phyloP scores from a whole-genome alignment of 106 monocot species.

The Dendrobium chrysotoxum region DNA sequence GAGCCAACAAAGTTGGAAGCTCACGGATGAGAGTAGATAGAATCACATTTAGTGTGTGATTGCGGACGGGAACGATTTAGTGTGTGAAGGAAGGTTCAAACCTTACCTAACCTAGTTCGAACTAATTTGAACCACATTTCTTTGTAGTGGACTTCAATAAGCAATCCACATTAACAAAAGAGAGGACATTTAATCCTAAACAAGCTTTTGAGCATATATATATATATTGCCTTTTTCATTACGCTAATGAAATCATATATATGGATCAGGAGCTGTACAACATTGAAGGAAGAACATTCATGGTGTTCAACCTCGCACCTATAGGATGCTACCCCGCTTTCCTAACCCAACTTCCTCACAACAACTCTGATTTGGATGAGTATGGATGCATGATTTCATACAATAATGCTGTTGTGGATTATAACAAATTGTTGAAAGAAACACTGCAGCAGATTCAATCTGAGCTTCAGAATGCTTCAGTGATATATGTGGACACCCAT shows the following conservation, averaged over 20 bases:
- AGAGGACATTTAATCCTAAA: no score
- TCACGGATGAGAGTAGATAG: no score
- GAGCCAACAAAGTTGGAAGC: no score
- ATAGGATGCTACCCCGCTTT: conserved; percentile 79
- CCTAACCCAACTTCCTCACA: conserved; percentile 37
- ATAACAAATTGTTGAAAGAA: conserved; percentile 46
- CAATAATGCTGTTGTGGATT: conserved; percentile 51
- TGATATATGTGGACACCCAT: conserved; percentile 60
- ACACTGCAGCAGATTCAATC: conserved; percentile 16
- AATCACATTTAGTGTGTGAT: no score
- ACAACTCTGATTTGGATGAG: conserved; percentile 31
- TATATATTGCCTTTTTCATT: neutral
- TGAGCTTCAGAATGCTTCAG: conserved; percentile 22
- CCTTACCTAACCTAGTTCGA: no score
- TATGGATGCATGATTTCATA: conserved; percentile 66
- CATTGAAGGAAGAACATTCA: conserved; percentile 58
- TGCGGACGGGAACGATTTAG: no score
- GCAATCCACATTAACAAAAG: no score
- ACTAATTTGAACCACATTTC: no score
- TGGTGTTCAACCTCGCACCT: conserved; percentile 78
- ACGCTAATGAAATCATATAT: neutral
- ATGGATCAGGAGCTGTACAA: conserved; percentile 55
- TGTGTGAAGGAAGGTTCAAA: no score
- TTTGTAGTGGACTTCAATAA: no score
- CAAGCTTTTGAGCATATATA: no score